A percentile compares a stretch with the other conserved stretches of the same genome.
phyloP scores from a whole-genome alignment of 208 protist species.

The Leishmania arabica region DNA sequence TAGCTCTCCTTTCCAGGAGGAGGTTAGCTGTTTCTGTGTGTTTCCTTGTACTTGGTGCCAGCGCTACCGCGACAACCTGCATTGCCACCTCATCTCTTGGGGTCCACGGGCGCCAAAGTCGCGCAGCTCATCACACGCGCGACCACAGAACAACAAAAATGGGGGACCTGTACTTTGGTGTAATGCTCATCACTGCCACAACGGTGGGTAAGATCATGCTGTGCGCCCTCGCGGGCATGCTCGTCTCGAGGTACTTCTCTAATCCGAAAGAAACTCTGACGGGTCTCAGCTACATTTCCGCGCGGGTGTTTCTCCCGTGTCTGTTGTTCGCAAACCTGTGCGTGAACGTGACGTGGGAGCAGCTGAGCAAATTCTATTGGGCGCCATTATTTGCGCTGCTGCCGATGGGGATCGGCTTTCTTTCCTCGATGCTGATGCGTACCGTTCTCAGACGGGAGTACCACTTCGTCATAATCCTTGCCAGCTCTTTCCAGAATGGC shows the following conservation, averaged over 20 bases:
- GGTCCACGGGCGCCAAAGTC: neutral
- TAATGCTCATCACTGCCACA: slow-evolving; percentile 53
- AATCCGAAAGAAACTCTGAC: slow-evolving; percentile 37
- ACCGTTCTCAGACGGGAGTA: slow-evolving; percentile 43
- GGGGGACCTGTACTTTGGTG: slow-evolving; percentile 39
- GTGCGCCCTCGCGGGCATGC: slow-evolving; percentile 50
- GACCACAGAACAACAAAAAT: slow-evolving; percentile 1
- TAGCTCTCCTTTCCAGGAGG: neutral
- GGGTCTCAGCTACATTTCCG: slow-evolving; percentile 62
- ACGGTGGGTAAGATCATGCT: slow-evolving; percentile 73
- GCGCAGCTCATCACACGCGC: neutral
- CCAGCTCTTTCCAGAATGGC: slow-evolving; percentile 75
- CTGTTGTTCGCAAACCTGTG: slow-evolving; percentile 72
- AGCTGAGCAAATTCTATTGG: slow-evolving; percentile 60
- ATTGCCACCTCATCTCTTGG: neutral
- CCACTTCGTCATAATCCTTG: slow-evolving; percentile 51
- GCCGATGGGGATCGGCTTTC: slow-evolving; percentile 42
- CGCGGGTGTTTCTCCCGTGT: slow-evolving; percentile 69
- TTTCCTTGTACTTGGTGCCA: neutral
- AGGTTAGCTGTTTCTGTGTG: neutral
- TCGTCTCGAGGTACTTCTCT: slow-evolving; percentile 49
- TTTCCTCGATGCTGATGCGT: slow-evolving; percentile 28
- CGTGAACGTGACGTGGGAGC: slow-evolving; percentile 58
- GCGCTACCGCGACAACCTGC: neutral
- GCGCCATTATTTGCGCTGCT: slow-evolving; percentile 53